Percentiles rank a stretch among this genome's conserved stretches.
Evolutionary conservation across 2,329 filamentous ascomycete species (phyloP).

Genomic region (Tolypocladium pustulatum): DNA sequence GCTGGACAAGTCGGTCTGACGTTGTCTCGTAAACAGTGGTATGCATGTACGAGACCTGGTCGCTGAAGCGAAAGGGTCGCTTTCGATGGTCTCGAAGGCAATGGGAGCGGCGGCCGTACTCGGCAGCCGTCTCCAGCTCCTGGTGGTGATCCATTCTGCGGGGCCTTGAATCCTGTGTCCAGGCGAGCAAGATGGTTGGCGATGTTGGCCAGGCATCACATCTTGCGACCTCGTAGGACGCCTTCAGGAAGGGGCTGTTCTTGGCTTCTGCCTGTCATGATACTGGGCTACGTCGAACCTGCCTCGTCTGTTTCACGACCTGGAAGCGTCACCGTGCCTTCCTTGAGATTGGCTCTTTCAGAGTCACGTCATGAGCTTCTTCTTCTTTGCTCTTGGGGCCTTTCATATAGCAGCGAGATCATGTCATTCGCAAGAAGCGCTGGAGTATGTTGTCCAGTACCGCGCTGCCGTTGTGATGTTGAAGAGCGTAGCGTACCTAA

Average conservation of each 20-base stretch:
- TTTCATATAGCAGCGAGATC: no score
- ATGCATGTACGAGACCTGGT: constrained; percentile 11
- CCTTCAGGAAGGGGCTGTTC: not conserved
- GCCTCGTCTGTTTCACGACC: not conserved
- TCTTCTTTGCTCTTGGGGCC: no score
- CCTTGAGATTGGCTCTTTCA: no score
- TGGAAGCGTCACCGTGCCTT: not conserved
- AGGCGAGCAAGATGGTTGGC: not conserved
- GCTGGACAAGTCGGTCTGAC: constrained; percentile 10
- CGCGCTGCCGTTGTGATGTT: no score
- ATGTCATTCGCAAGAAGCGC: no score
- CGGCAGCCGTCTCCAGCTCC: constrained; percentile 7
- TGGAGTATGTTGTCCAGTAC: no score
- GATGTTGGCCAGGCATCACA: not conserved
- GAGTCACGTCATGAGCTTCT: no score
- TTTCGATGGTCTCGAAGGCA: constrained; percentile 16
- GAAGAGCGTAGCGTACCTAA: no score
- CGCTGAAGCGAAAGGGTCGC: constrained; percentile 15
- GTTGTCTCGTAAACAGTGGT: constrained; percentile 3
- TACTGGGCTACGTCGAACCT: no score
- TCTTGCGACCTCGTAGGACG: not conserved
- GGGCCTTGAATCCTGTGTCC: not conserved
- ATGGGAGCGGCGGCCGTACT: constrained; percentile 14
- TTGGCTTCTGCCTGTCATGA: not conserved
- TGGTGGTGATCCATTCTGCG: not conserved